Evolutionary conservation across 148 eudicot genomes (phyloP), one percentile per base, ranked within the genome.

Genomic region (Spergularia bocconei): DNA sequence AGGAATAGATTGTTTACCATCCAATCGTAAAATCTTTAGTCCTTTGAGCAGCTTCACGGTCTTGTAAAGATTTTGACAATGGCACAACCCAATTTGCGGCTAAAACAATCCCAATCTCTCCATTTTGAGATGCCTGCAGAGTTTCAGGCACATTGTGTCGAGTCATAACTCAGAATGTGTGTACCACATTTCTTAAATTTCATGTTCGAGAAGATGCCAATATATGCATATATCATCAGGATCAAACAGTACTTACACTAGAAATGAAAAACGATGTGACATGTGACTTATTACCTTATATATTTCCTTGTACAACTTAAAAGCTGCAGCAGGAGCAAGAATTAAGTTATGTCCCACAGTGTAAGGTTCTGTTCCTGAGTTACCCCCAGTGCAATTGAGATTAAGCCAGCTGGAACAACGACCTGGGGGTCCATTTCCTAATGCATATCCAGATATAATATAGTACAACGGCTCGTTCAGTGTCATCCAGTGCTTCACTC

Each of bases 401-500:
- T 71, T 33, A 13, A 65, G 79, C 84, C 84, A 84, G n/a, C 53
- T 29, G 7, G 87, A 84, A 55, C 84, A 81, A 21, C 80, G 80
- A 11, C 78, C 69, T 2, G 86, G 84, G 12, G 86, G 80, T 55
- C 69, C 55, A 17, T 17, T 12, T 29, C 84, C 84, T 1, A 20
- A 15, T 11, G 78, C 84, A 53, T 84, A 84, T 5, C 87, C 82
- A 39, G 33, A n/a, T 19, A 38, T 51, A 57, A 58, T 54, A 36
- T 74, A 81, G 56, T 53, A 78, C 17, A 73, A 65, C 4, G 76
- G 84, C 48, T 84, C 87, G 62, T 81, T 84, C 39, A 75, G 16
- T 41, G 87, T 84, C 47, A 72, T 75, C 87, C 87, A 84, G 17
- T 78, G 33, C 70, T 84, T 84, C 38, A 84, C 87, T 23, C 79